Evolutionary conservation across 345 rosid genomes (phyloP).

Genomic region (Salix udensis): DNA sequence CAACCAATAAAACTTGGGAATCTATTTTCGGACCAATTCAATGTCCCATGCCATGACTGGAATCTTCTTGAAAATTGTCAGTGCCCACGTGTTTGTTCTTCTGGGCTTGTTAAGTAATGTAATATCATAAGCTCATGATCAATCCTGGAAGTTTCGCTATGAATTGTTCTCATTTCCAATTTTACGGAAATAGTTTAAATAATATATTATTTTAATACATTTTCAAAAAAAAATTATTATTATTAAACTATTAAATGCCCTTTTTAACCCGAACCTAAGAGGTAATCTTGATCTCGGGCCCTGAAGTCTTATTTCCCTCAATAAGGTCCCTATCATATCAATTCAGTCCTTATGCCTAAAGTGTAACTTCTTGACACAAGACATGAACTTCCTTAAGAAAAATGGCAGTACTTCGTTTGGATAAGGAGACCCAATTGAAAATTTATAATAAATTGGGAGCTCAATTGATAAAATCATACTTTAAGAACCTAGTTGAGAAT

Average conservation of each 20-base stretch:
- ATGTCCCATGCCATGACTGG: background rate
- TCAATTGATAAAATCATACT: background rate
- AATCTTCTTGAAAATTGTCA: background rate
- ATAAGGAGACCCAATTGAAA: no score
- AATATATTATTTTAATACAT: no score
- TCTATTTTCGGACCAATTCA: background rate
- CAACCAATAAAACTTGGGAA: background rate
- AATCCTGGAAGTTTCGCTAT: no score
- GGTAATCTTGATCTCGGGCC: background rate
- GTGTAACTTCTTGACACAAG: no score
- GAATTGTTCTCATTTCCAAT: no score
- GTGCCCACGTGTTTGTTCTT: background rate
- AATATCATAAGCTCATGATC: background rate
- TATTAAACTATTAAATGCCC: no score
- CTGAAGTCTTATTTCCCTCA: background rate
- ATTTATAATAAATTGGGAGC: no score
- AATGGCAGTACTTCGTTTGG: no score
- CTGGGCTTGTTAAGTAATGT: background rate
- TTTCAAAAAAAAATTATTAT: no score
- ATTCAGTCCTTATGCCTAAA: background rate
- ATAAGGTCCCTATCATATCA: background rate
- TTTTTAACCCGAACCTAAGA: background rate
- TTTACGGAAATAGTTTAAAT: no score
- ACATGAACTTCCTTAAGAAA: no score
- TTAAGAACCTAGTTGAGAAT: background rate